Base-by-base conservation (phyloP, 1,284 basidiomycete genomes). In the Boletus coffeatus region DNA sequence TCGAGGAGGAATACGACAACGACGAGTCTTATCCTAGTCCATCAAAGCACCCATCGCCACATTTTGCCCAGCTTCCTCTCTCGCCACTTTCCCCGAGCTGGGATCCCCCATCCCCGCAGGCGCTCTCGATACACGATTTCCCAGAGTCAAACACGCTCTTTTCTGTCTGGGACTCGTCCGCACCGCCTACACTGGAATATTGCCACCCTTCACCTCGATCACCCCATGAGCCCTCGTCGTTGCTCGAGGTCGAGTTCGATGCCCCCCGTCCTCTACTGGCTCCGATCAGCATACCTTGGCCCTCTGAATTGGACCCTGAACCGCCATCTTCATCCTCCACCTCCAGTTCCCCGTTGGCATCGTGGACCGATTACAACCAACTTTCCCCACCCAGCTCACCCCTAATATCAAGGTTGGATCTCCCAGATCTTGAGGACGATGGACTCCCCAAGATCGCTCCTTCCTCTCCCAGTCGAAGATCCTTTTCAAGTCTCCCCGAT, bases 71-170 rank as follows among this genome's bases (percentile, higher is more conserved):
- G 48, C 61, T 66, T 21, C 69, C 74, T 4, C 70, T 78, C 6
- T 78, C 77, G 10, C 77, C 78, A 3, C 67, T 78, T 46, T 79
- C 76, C 25, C 75, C 77, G 18, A 74, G 70, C 43, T 74, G 68
- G 73, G 67, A 64, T 21, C 48, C 71, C 9, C 56, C 67, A 2
- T 56, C 61, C 41, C 55, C 70, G 1, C 64, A 57, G n/a, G 58
- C 55, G 2, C 61, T 68, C 16, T 60, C 66, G 4, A 61, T 70
- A 52, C 63, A 64, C 5, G 69, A 74, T 34, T 66, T 66, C n/a
- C 56, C 64, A n/a, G 64, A 64, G 36, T 55, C 60, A 59, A 50
- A 73, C 32, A 46, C 64, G 13, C 67, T 65, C n/a, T 74, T 70
- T 67, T 70, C 64, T 29, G 64, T 58, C 1, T 67, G 36, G 53